Percentiles rank a stretch among this genome's conserved stretches.
phyloP scores from a whole-genome alignment of 371 early-diverging fungal genomes.

The Umbelopsis sp. region DNA sequence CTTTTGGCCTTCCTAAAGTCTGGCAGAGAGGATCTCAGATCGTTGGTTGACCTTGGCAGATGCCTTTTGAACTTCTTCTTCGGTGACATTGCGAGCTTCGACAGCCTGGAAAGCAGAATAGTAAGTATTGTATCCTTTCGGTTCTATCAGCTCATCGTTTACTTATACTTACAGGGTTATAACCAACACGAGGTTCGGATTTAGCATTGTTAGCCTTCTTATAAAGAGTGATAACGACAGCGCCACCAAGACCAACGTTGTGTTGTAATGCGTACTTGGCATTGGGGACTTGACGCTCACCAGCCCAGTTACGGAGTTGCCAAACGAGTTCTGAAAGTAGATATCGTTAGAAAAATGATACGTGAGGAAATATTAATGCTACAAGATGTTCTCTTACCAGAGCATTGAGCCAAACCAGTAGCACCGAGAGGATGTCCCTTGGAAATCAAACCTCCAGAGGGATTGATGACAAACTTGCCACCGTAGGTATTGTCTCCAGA shows the following conservation, averaged over 20 bases:
- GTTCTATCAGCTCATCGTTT: too few species aligned
- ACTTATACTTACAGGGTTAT: conserved; percentile 63
- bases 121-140: background rate
- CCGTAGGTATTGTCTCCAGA: conserved; percentile 61
- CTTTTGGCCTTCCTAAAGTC: conserved; percentile 28
- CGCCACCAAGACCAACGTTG: conserved; percentile 82
- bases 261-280: conserved; percentile 75
- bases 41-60: conserved; percentile 47
- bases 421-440: conserved; percentile 86
- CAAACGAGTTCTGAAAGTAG: conserved; percentile 49
- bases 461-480: conserved; percentile 73
- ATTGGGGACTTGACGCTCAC: conserved; percentile 74
- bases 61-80: conserved; percentile 65
- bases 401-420: conserved; percentile 81
- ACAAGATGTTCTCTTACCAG: conserved; percentile 41
- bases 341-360: background rate
- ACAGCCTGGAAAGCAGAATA: conserved; percentile 36
- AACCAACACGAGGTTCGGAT: conserved; percentile 61
- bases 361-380: background rate
- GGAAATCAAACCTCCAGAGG: conserved; percentile 81
- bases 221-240: conserved; percentile 74
- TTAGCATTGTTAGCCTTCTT: conserved; percentile 53
- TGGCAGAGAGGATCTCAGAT: conserved; percentile 48
- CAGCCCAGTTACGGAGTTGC: conserved; percentile 76
- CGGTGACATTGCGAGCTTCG: conserved; percentile 63